phyloP scores from a whole-genome alignment of 495 filamentous ascomycete genomes.

The Trichoderma parareesei region DNA sequence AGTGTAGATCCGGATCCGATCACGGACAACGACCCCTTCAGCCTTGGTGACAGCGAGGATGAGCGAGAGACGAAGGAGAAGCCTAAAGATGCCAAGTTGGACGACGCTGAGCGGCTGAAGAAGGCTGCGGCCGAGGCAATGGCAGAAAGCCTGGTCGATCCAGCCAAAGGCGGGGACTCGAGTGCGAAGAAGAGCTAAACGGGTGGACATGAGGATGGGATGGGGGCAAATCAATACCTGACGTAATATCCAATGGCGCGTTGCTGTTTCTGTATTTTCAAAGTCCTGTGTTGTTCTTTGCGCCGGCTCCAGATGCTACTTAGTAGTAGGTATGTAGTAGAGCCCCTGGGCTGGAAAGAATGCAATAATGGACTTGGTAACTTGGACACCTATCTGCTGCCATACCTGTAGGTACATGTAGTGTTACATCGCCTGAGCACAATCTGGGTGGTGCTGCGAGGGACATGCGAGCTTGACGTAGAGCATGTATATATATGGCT shows the following conservation, averaged over 20 bases:
- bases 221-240: not conserved
- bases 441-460: no score
- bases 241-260: not conserved
- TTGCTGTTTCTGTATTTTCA: not conserved
- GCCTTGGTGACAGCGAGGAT: slow-evolving; percentile 90
- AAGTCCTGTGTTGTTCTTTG: not conserved
- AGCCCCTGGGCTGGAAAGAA: no score
- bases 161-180: slow-evolving; percentile 16
- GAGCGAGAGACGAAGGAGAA: slow-evolving; percentile 68
- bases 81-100: slow-evolving; percentile 35
- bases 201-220: not conserved
- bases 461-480: no score
- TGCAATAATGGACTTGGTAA: no score
- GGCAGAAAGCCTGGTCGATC: slow-evolving; percentile 41
- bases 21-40: slow-evolving; percentile 90
- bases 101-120: slow-evolving; percentile 64
- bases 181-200: slow-evolving; percentile 15
- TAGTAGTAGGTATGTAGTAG: no score
- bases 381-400: no score
- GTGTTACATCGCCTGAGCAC: no score
- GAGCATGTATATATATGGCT: no score
- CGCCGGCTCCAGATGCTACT: not conserved
- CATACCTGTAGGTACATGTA: no score
- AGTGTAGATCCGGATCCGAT: slow-evolving; percentile 81
- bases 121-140: slow-evolving; percentile 61